Percentiles rank a stretch among this genome's conserved stretches.
phyloP scores from a whole-genome alignment of 176 grass and related monocot species.

The Bothriochloa decipiens region DNA sequence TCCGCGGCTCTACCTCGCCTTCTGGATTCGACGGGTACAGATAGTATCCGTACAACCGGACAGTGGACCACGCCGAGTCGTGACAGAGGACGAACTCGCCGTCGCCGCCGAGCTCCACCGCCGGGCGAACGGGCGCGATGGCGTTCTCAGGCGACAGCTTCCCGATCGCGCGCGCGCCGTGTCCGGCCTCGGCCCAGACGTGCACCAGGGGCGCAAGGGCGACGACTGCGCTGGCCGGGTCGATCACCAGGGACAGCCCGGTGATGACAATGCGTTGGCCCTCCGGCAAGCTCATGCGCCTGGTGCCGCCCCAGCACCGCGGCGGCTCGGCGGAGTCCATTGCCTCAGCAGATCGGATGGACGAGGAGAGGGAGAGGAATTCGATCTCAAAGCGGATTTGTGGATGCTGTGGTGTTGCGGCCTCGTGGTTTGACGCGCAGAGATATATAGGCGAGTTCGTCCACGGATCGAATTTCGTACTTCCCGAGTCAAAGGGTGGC shows the following conservation, averaged over 20 bases:
- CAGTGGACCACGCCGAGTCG: neutral
- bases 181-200: neutral
- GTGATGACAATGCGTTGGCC: neutral
- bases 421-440: too few relatives aligned
- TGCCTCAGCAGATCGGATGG: too few relatives aligned
- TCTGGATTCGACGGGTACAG: neutral
- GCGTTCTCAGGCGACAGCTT: neutral
- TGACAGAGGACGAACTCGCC: constrained; percentile 1
- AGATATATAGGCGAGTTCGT: too few relatives aligned
- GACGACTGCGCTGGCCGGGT: neutral
- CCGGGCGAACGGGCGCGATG: too few relatives aligned
- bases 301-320: too few relatives aligned
- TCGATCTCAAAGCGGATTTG: too few relatives aligned
- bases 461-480: too few relatives aligned
- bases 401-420: too few relatives aligned
- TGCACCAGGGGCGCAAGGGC: neutral
- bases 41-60: neutral
- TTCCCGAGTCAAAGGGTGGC: too few relatives aligned
- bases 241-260: neutral
- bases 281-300: too few relatives aligned
- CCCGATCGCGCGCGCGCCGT: neutral
- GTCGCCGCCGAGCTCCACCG: neutral
- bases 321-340: too few relatives aligned
- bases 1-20: neutral
- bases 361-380: too few relatives aligned